These are phyloP conservation scores for Apiotrichum montevideense DNA, from an alignment of 1,284 basidiomycete genomes.

Conservation along the genomic window DNA sequence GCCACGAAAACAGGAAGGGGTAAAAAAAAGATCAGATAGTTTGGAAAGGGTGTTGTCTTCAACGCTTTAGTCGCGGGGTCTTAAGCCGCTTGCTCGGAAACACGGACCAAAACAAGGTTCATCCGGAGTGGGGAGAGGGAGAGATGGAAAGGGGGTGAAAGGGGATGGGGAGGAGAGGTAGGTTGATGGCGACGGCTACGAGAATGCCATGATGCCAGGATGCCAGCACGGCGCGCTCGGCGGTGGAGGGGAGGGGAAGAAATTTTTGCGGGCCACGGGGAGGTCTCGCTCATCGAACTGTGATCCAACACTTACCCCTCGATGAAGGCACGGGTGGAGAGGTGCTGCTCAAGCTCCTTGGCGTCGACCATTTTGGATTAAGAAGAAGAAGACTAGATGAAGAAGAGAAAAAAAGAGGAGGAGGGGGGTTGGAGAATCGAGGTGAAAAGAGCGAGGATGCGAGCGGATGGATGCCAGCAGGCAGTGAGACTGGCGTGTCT, in stretches of 20 bases:
- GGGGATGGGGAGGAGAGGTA: background rate
- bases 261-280: too few relatives aligned
- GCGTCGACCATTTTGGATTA: constrained; percentile 63
- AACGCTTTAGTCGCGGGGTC: constrained; percentile 72
- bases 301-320: constrained; percentile 32
- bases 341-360: constrained; percentile 73
- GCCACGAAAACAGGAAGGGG: background rate
- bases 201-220: background rate
- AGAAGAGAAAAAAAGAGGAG: constrained; percentile 5
- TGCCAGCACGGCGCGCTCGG: too few relatives aligned
- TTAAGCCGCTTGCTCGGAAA: constrained; percentile 92
- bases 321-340: constrained; percentile 51
- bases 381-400: constrained; percentile 6
- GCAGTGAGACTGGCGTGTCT: too few relatives aligned
- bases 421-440: background rate
- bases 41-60: constrained; percentile 56
- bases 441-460: background rate
- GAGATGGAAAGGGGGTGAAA: background rate
- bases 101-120: constrained; percentile 94
- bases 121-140: constrained; percentile 50
- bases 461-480: too few relatives aligned
- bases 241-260: too few relatives aligned
- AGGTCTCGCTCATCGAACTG: too few relatives aligned
- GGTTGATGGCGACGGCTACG: background rate
- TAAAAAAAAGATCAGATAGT: constrained; percentile 63